These are phyloP conservation scores for Aspergillus nanangensis DNA, from an alignment of 495 filamentous ascomycete genomes.

Conservation along the genomic window DNA sequence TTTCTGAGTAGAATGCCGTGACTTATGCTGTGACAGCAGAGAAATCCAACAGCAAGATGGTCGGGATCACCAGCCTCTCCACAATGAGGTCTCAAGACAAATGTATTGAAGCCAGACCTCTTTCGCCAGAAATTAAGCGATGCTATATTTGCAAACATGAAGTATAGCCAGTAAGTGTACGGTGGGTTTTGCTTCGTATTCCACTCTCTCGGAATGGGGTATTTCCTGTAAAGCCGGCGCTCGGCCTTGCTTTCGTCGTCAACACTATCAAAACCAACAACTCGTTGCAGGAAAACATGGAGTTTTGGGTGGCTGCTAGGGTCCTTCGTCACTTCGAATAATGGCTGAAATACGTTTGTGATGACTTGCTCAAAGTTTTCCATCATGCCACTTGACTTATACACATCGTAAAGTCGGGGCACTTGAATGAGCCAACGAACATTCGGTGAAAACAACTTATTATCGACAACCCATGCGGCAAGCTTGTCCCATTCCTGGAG, in stretches of 20 bases:
- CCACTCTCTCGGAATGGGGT: slow-evolving; percentile 85
- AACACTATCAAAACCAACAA: slow-evolving; percentile 95
- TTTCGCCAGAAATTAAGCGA: slow-evolving; percentile 91
- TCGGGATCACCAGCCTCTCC: slow-evolving; percentile 97
- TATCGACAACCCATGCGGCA: slow-evolving; percentile 97
- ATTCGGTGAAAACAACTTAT: slow-evolving; percentile 95
- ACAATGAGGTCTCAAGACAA: slow-evolving; percentile 88
- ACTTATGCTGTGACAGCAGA: slow-evolving; percentile 96
- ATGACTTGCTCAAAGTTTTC: slow-evolving; percentile 86
- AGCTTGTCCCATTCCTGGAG: slow-evolving; percentile 97
- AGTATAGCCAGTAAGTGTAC: slow-evolving; percentile 99
- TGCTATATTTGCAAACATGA: slow-evolving; percentile 89
- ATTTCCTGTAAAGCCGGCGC: slow-evolving; percentile 86
- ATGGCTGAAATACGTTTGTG: slow-evolving; percentile 84
- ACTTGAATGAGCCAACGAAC: slow-evolving; percentile 97
- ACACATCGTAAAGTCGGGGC: slow-evolving; percentile 91
- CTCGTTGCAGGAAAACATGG: slow-evolving; percentile 89
- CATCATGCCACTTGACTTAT: slow-evolving; percentile 84
- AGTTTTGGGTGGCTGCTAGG: slow-evolving; percentile 85
- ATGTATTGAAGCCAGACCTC: slow-evolving; percentile 90
- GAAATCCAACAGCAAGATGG: slow-evolving; percentile 84
- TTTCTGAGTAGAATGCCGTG: slow-evolving; percentile 92
- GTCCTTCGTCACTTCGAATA: slow-evolving; percentile 91
- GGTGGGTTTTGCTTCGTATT: slow-evolving; percentile 90
- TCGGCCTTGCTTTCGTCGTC: slow-evolving; percentile 98